Percentiles rank a stretch among this genome's conserved stretches.
These are phyloP conservation scores for Trichomonas vaginalis DNA, from an alignment of 208 protist genomes.

Conservation along the genomic window DNA sequence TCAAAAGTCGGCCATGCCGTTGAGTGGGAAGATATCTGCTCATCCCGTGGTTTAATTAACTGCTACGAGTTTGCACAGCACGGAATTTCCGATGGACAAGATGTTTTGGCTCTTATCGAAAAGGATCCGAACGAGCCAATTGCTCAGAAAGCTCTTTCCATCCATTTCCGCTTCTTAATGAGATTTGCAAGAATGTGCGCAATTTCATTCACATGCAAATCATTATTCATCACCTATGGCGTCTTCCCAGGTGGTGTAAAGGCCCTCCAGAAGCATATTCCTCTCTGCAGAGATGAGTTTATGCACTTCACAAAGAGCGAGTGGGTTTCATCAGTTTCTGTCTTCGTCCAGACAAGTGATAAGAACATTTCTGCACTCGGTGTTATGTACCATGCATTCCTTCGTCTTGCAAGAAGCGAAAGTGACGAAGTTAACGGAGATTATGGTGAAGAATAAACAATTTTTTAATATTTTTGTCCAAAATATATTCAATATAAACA, in stretches of 20 bases:
- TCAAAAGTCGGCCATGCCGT: neutral
- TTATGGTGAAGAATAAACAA: neutral
- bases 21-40: neutral
- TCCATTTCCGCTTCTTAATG: neutral
- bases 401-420: neutral
- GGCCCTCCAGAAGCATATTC: neutral
- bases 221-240: neutral
- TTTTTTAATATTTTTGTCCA: too few species aligned
- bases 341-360: neutral
- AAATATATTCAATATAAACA: too few species aligned
- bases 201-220: neutral
- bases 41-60: neutral
- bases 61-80: neutral
- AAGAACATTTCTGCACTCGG: neutral
- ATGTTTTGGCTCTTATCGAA: neutral
- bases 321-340: neutral
- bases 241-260: neutral
- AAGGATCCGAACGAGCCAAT: neutral
- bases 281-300: neutral
- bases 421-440: neutral
- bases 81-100: neutral
- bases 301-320: neutral
- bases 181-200: neutral
- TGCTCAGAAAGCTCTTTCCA: neutral
- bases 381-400: neutral